phyloP scores from a whole-genome alignment of 2,329 filamentous ascomycete genomes.

The Sphaerulina populicola region DNA sequence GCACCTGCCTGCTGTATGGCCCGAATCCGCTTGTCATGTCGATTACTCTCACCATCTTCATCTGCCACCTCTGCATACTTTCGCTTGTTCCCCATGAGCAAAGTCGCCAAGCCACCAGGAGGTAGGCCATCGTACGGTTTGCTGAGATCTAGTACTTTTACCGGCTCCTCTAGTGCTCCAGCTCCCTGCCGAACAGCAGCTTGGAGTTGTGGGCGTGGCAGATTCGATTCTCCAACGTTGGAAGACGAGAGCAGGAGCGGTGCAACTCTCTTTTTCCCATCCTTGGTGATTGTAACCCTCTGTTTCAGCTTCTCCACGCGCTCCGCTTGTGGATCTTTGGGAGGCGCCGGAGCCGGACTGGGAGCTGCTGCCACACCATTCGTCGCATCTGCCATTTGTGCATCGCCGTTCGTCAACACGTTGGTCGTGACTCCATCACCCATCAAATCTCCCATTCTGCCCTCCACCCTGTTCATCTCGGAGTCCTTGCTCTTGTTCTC shows the following conservation, averaged over 20 bases:
- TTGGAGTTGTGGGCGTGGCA: slow-evolving; percentile 81
- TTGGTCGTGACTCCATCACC: slow-evolving; percentile 62
- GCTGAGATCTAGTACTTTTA: slow-evolving; percentile 73
- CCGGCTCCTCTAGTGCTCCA: slow-evolving; percentile 36
- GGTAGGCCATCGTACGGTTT: slow-evolving; percentile 91
- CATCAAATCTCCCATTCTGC: slow-evolving; percentile 97
- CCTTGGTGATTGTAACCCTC: slow-evolving; percentile 87
- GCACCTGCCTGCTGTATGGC: slow-evolving; percentile 55
- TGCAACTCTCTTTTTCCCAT: slow-evolving; percentile 91
- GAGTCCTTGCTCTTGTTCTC: slow-evolving; percentile 83
- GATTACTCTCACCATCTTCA: slow-evolving; percentile 66
- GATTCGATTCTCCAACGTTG: slow-evolving; percentile 73
- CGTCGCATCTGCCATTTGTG: slow-evolving; percentile 39
- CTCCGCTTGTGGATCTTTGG: slow-evolving; percentile 47
- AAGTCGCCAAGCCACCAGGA: slow-evolving; percentile 73
- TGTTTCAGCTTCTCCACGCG: slow-evolving; percentile 70
- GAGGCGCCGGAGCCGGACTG: slow-evolving; percentile 34
- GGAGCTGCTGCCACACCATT: slow-evolving; percentile 22
- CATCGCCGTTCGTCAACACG: slow-evolving; percentile 30
- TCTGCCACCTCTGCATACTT: slow-evolving; percentile 66
- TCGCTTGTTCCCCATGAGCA: slow-evolving; percentile 88
- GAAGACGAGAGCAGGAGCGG: slow-evolving; percentile 80
- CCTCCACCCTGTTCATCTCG: slow-evolving; percentile 81
- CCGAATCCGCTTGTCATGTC: slow-evolving; percentile 52
- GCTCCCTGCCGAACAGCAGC: slow-evolving; percentile 57